A percentile compares a stretch with the other conserved stretches of the same genome.
These are phyloP conservation scores for Neoboletus brunneissimus DNA, from an alignment of 768 basidiomycete genomes.

Conservation along the genomic window DNA sequence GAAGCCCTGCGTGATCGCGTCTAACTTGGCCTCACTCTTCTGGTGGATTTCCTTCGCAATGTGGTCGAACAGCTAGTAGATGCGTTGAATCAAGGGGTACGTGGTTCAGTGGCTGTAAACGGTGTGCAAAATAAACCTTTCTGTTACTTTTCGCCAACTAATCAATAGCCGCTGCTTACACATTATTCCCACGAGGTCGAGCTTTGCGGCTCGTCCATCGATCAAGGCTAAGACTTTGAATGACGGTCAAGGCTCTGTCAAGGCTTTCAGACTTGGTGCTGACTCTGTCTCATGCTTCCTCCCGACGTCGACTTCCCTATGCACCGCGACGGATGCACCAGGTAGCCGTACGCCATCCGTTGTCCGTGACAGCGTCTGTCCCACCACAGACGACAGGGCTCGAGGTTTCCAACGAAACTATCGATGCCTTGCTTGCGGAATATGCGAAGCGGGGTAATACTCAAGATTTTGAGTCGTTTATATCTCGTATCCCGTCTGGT, in stretches of 20 bases:
- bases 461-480: slow-evolving; percentile 42
- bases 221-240: background rate
- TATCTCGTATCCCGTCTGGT: slow-evolving; percentile 46
- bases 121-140: no score
- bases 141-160: no score
- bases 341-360: background rate
- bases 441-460: slow-evolving; percentile 49
- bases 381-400: background rate
- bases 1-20: no score
- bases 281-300: background rate
- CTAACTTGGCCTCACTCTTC: no score
- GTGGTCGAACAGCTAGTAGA: no score
- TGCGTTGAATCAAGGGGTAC: no score
- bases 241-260: slow-evolving; percentile 5
- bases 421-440: slow-evolving; percentile 48
- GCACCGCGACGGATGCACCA: slow-evolving; percentile 22
- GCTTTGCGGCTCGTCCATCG: background rate
- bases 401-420: slow-evolving; percentile 31
- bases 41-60: no score
- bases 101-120: no score
- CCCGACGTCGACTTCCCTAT: slow-evolving; percentile 5
- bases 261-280: slow-evolving; percentile 6
- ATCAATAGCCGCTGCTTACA: background rate
- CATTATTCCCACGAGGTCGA: background rate
- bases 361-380: background rate